Evolutionary conservation across 106 monocot species (phyloP), one percentile per base, ranked within the genome.

Genomic region (Dioscorea alata): DNA sequence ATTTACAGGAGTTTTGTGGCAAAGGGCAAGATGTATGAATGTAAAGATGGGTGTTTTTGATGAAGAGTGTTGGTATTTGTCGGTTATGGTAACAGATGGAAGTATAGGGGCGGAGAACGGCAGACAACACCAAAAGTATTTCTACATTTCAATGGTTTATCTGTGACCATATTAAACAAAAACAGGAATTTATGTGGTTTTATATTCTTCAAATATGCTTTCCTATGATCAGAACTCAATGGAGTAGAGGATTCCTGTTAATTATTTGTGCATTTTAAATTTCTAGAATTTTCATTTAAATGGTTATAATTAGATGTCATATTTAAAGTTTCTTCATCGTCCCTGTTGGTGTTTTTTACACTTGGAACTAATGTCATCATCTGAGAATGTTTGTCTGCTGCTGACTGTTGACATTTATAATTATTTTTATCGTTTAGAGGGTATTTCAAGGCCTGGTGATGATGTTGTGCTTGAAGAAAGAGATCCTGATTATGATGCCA

Each of bases 401-500:
- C 4, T 59, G n/a, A 22, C 23, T 19, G 19, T 48, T 74, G 24
- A 25, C 21, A 68, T 32, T 66, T 32, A 34, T 19, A 57, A 49
- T 17, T 23, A 23, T 61, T 25, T 60, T 28, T 52, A 54, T 73
- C 15, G 74, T 58, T 19, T 61, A 82, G 86, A 82, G 14, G 70
- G 31, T 52, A 31, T 54, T 4, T 57, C 59, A 15, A 68, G n/a
- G 19, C 49, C 49, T 13, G 71, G 63, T 28, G 68, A 71, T 72
- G 67, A 42, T 51, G 63, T 21, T 59, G 66, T 75, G 57, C 79
- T 85, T 61, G 85, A 89, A 77, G 82, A 89, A 75, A 75, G 85
- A 48, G 80, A 85, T 68, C 85, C 82, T 35, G 70, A 53, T 48
- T 89, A 77, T 73, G 85, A 89, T 82, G 76, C 64, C 25, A 82